Evolutionary conservation across 495 filamentous ascomycete genomes (phyloP), one percentile per base, ranked within the genome.

Genomic region (Cairneyella variabilis): DNA sequence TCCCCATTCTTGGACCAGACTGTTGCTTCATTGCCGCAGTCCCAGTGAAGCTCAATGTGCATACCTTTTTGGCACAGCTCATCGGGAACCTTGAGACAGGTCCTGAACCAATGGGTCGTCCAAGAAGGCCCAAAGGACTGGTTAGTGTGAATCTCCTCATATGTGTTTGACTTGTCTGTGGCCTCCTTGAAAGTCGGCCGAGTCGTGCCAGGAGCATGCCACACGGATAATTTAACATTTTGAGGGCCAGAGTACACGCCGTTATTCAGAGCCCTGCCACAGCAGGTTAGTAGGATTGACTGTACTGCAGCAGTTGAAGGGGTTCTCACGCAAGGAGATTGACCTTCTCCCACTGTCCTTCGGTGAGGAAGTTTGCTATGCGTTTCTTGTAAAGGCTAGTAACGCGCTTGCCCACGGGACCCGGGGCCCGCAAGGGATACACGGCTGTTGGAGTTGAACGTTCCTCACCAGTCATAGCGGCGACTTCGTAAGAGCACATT

Each of bases 181-280:
- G 91, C 92, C 27, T 96, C 88, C 48, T 90, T 64, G 70, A 97
- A 97, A 20, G 85, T 78, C 9, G 92, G 92, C 14, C 91, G 80
- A 26, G 78, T 72, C 37, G 85, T 81, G 61, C 83, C 70, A 0
- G 91, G 90, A 12, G 88, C 85, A 10, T 85, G 83, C 76, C 91
- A 96, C 28, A 92, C 89, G 44, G 76, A 87, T 36, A 97, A 84
- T 65, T 86, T 88, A 57, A 96, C 83, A 64, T 89, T 73, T 25
- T 87, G 77, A 58, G 82, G 66, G 57, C 84, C 87, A n/a, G 81
- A 42, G 28, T 51, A 42, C 21, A 41, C 37, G 6, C 22, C 48
- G 22, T 51, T 37, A 23, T 40, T 27, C 37, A 51, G 48, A 25
- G 20, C 48, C 18, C 48, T 51, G 6, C 18, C 9, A 26, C 10